Conservation (phyloP, 768 basidiomycete genomes). For the Termitomyces sp. region DNA sequence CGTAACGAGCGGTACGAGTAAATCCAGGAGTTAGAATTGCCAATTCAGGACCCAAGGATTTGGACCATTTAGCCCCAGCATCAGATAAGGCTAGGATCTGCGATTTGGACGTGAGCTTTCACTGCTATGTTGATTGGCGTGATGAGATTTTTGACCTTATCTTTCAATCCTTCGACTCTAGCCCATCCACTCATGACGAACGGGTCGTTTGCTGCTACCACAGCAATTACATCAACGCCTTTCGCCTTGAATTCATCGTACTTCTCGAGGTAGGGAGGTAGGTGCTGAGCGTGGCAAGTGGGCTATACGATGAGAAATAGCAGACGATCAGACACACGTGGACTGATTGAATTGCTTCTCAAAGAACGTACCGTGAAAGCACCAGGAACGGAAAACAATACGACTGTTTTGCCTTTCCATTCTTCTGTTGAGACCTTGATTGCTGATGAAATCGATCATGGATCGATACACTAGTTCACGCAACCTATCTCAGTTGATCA, state of each 20-base stretch:
- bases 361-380: conserved; percentile 67
- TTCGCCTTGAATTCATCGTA: conserved; percentile 75
- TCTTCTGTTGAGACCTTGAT: conserved; percentile 50
- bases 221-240: conserved; percentile 70
- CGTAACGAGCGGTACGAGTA: conserved; percentile 58
- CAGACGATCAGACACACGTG: conserved; percentile 14
- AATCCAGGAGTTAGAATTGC: conserved; percentile 51
- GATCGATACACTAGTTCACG: background rate
- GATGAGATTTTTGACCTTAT: conserved; percentile 46
- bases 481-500: conserved; percentile 6
- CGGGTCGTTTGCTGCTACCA: conserved; percentile 76
- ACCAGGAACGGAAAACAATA: conserved; percentile 75
- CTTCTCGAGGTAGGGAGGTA: conserved; percentile 63
- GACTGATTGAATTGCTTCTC: background rate
- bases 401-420: conserved; percentile 83
- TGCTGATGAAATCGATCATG: conserved; percentile 34
- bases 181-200: conserved; percentile 73
- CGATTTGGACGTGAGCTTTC: background rate
- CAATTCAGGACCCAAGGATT: conserved; percentile 40
- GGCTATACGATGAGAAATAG: conserved; percentile 37
- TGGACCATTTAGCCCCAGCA: conserved; percentile 51
- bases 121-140: background rate
- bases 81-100: conserved; percentile 65
- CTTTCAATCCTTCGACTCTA: conserved; percentile 54
- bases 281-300: conserved; percentile 63